phyloP scores from a whole-genome alignment of 139 green algal genomes.

The Chlorella ohadii region DNA sequence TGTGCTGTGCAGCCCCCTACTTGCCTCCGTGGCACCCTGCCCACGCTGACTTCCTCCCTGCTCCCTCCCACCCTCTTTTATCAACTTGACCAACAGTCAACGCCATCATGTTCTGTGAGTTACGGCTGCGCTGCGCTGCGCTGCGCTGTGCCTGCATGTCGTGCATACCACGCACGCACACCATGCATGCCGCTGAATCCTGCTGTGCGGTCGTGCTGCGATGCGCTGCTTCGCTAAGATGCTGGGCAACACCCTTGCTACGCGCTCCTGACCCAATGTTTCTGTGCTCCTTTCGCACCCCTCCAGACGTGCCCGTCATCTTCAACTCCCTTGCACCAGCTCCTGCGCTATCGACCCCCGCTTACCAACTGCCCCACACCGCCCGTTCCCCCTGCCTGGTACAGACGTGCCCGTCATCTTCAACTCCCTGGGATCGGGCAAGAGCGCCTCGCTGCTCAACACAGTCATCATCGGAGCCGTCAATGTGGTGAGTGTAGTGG shows the following conservation, averaged over 20 bases:
- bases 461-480: constrained; percentile 61
- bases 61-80: too few relatives aligned
- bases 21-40: background rate
- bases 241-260: too few relatives aligned
- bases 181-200: background rate
- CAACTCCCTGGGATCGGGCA: constrained; percentile 51
- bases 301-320: constrained; percentile 24
- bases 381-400: background rate
- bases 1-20: background rate
- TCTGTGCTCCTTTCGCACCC: too few relatives aligned
- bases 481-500: constrained; percentile 56
- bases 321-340: constrained; percentile 64
- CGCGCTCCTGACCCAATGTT: too few relatives aligned
- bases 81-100: too few relatives aligned
- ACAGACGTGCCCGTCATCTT: constrained; percentile 54
- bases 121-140: background rate
- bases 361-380: too few relatives aligned
- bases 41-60: background rate
- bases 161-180: too few relatives aligned
- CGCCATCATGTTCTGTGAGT: constrained; percentile 67
- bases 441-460: constrained; percentile 49
- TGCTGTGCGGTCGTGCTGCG: too few relatives aligned
- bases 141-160: background rate
- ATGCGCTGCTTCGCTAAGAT: too few relatives aligned
- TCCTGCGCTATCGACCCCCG: too few relatives aligned